phyloP scores from a whole-genome alignment of 1,284 basidiomycete genomes.

The Ceratobasidium sp. region DNA sequence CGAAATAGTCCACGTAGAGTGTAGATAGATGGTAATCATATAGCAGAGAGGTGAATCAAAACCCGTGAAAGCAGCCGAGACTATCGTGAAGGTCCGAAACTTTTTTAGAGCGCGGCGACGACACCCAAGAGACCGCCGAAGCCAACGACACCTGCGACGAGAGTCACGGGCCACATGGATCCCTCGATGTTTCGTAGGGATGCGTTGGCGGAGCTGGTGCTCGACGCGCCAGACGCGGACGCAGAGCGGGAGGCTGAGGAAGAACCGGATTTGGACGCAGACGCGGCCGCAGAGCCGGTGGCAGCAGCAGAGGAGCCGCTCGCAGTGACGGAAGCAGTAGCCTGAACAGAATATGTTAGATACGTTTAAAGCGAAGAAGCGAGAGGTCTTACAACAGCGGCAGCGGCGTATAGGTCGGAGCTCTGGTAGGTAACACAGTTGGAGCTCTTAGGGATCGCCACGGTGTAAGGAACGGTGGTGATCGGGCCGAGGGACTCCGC shows the following conservation, averaged over 20 bases:
- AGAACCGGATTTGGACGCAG: slow-evolving; percentile 34
- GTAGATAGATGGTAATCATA: slow-evolving; percentile 31
- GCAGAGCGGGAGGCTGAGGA: slow-evolving; percentile 34
- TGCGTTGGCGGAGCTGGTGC: slow-evolving; percentile 23
- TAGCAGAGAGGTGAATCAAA: slow-evolving; percentile 16
- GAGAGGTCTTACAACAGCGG: not conserved
- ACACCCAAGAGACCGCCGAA: slow-evolving; percentile 34
- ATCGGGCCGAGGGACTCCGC: slow-evolving; percentile 71
- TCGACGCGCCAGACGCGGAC: slow-evolving; percentile 26
- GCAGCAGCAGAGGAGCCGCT: slow-evolving; percentile 50
- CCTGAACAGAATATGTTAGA: not conserved
- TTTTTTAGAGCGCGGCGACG: slow-evolving; percentile 37
- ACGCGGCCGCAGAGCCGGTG: slow-evolving; percentile 42
- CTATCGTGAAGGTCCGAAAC: slow-evolving; percentile 15
- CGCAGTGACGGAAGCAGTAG: slow-evolving; percentile 2
- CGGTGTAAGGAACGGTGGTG: slow-evolving; percentile 70
- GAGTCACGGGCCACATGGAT: slow-evolving; percentile 1
- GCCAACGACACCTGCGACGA: slow-evolving; percentile 30
- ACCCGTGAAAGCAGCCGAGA: slow-evolving; percentile 8
- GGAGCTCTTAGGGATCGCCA: slow-evolving; percentile 70
- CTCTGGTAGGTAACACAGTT: slow-evolving; percentile 68
- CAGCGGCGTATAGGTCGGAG: slow-evolving; percentile 54
- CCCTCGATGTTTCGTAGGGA: slow-evolving; percentile 29
- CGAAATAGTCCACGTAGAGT: slow-evolving; percentile 21
- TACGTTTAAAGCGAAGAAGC: not conserved